Evolutionary conservation across 768 basidiomycete species (phyloP), one percentile per base, ranked within the genome.

Genomic region (Hysterangium stoloniferum): DNA sequence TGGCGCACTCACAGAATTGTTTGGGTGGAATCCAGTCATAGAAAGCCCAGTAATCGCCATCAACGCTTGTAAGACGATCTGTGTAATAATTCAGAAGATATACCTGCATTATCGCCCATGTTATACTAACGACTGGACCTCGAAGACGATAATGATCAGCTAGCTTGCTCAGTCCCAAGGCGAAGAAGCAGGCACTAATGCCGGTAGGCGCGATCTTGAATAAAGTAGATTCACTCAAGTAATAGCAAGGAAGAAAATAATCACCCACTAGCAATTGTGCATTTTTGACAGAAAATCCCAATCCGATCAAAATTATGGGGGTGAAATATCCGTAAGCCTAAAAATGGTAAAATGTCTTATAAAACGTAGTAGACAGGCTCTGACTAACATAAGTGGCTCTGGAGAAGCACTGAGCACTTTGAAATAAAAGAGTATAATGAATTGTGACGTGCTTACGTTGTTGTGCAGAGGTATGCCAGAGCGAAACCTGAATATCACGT

Each of bases 271-370:
- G 48, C 9, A 50, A 31, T 31, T 50, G 48, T 8, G 48, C 48
- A 27, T 50, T 31, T 29, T 50, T 50, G 6, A 50, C 37, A 6
- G 48, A 50, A 28, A 41, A 50, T 6, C 48, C 48, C n/a, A 50
- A 28, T 9, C 48, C 48, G 24, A 50, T 29, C 27, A 50, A 34
- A 38, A 50, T 50, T 15, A 50, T 50, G 19, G 48, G 48, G 11
- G 48, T 50, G 38, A 50, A 50, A 27, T 50, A 50, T 17, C 48
- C 48, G 20, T 50, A 50, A 28, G 48, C 48, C 44, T 45, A 33
- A 9, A 45, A 31, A 17, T 31, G 29, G 5, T 4, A 28, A 32
- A 1, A 45, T 13, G 22, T 24, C 24, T 24, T 32, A 13, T 44
- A 27, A 2, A 44, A 25, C 6, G 20, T n/a, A n/a, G n/a, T n/a